Conservation (phyloP, 768 basidiomycete species). For the Mycena polygramma region DNA sequence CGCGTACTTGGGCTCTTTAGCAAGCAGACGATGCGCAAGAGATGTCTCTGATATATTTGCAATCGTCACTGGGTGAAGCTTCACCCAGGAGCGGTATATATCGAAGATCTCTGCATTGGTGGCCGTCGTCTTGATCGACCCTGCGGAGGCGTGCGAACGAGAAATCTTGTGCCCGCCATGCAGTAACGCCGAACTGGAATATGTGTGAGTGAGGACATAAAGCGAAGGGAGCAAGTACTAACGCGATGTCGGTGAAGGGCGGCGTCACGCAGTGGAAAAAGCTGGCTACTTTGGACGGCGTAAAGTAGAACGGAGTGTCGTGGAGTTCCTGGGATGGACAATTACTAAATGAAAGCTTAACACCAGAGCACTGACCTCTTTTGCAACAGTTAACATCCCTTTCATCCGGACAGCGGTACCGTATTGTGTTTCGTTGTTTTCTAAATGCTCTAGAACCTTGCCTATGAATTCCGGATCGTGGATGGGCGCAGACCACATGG, state of each 20-base stretch:
- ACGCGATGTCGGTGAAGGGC: conserved; percentile 82
- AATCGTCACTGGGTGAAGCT: conserved; percentile 84
- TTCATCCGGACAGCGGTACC: conserved; percentile 89
- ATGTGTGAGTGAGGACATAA: conserved; percentile 5
- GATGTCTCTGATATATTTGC: conserved; percentile 84
- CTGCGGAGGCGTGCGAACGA: conserved; percentile 90
- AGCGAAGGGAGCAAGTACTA: conserved; percentile 46
- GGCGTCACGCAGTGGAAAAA: conserved; percentile 88
- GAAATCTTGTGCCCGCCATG: conserved; percentile 89
- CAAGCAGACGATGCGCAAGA: conserved; percentile 77
- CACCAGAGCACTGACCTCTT: conserved; percentile 70
- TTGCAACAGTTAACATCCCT: conserved; percentile 94
- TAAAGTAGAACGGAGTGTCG: conserved; percentile 86
- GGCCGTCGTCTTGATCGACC: conserved; percentile 93
- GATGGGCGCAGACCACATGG: conserved; percentile 95
- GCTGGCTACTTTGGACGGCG: conserved; percentile 82
- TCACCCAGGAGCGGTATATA: conserved; percentile 88
- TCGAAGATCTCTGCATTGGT: conserved; percentile 80
- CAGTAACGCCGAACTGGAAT: conserved; percentile 84
- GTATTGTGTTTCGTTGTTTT: conserved; percentile 72
- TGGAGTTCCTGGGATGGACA: conserved; percentile 69
- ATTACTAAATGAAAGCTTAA: background rate
- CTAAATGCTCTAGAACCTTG: conserved; percentile 82
- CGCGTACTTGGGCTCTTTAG: conserved; percentile 75
- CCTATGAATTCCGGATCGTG: conserved; percentile 82